phyloP scores from a whole-genome alignment of 768 basidiomycete species.

The Termitomyces sp. region DNA sequence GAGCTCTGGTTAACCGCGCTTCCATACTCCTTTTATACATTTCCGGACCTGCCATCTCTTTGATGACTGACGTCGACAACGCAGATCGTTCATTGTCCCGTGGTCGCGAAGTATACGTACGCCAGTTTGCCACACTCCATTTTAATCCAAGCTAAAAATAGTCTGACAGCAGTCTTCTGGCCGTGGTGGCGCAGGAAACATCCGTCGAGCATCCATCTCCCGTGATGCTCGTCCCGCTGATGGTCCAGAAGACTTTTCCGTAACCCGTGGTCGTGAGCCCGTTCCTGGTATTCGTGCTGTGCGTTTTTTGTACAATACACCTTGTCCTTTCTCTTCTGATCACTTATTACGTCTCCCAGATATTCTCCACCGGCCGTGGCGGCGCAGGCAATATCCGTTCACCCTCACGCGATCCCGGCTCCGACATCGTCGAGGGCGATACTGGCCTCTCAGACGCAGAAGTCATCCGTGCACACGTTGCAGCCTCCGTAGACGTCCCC shows the following conservation, averaged over 20 bases:
- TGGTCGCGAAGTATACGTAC: constrained; percentile 54
- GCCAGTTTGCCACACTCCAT: constrained; percentile 17
- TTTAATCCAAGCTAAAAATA: not conserved
- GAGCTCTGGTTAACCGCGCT: not conserved
- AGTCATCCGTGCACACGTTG: constrained; percentile 29
- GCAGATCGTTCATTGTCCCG: constrained; percentile 48
- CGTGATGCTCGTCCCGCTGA: constrained; percentile 34
- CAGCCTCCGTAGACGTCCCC: constrained; percentile 21
- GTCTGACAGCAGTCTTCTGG: constrained; percentile 47
- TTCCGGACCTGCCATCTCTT: not conserved
- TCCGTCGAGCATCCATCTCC: constrained; percentile 44
- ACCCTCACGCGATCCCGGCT: constrained; percentile 48
- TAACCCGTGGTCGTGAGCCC: constrained; percentile 57
- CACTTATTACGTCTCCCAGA: constrained; percentile 18
- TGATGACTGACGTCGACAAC: not conserved
- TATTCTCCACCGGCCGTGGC: constrained; percentile 68
- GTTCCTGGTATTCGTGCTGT: constrained; percentile 30
- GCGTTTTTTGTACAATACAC: constrained; percentile 2
- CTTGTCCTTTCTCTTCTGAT: not conserved
- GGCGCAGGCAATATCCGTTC: constrained; percentile 90
- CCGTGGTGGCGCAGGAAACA: constrained; percentile 70
- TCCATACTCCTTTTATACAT: not conserved
- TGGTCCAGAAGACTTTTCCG: constrained; percentile 50
- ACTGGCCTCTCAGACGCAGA: constrained; percentile 25
- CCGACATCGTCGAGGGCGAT: constrained; percentile 17